Base-by-base conservation (phyloP, 2,329 filamentous ascomycete species). In the Diplocarpon mali region DNA sequence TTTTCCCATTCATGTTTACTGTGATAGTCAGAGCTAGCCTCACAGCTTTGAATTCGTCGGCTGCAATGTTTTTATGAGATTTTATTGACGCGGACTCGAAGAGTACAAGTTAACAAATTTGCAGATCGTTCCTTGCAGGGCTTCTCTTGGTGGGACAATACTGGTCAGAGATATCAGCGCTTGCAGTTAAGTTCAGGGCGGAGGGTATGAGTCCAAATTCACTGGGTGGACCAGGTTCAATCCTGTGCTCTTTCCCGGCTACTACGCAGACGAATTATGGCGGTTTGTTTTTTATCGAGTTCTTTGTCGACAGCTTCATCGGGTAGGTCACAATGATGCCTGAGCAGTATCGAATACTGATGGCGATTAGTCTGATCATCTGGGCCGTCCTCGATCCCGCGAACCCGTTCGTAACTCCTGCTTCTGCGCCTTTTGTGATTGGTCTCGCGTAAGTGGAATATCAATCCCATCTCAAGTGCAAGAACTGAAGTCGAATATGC, bases 221-320 rank as follows among this genome's bases (percentile, higher is more conserved):
- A 48, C 64, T 68, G 43, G 68, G 69, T 27, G 71, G 71, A 0
- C 70, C 73, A 4, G 74, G 73, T 2, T 70, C 67, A 38, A 70
- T 78, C 35, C 64, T 79, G 9, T 75, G 69, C 59, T 65, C 70
- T 2, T 76, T 76, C 55, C 74, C 73, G 0, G 65, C 62, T 17
- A 53, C 66, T 0, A 65, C 62, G 13, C 70, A 77, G 54, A 70
- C 65, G 5, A 75, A 71, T 50, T 63, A 72, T 32, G 75, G 74
- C 12, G 76, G 71, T 55, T 57, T 78, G 1, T 74, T 79, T 61
- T 57, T 76, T 42, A 71, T 71, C 46, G 75, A 79, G 55, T 78
- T 74, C 57, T 76, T 79, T 52, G 73, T 74, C 24, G 70, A 74
- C 54, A 64, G 60, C 44, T 76, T 76, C 60, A 71, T 78, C 44